Percentiles rank a stretch among this genome's conserved stretches.
These are phyloP conservation scores for Tetrahymena elliotti DNA, from an alignment of 73 alveolate genomes.

Conservation along the genomic window DNA sequence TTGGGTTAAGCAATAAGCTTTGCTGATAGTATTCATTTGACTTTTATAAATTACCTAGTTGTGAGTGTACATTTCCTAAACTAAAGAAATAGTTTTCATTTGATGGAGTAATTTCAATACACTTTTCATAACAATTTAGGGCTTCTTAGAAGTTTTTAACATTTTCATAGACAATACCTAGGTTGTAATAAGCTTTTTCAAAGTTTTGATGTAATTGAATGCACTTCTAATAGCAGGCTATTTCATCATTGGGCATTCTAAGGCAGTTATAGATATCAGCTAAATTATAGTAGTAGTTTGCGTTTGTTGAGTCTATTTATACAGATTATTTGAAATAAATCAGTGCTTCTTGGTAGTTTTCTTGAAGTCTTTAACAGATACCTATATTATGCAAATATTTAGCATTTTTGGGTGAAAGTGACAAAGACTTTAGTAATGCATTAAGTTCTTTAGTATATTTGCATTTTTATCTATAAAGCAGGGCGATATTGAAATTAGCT, in stretches of 20 bases:
- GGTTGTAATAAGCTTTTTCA: neutral
- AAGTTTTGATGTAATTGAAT: neutral
- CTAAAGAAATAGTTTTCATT: neutral
- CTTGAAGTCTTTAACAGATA: neutral
- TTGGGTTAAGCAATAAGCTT: neutral
- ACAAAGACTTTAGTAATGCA: neutral
- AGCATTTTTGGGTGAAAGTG: neutral
- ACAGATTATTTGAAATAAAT: neutral
- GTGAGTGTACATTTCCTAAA: neutral
- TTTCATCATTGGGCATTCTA: neutral
- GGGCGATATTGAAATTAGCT: neutral
- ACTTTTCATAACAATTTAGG: neutral
- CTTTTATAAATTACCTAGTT: neutral
- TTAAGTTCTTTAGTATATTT: neutral
- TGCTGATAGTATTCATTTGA: neutral
- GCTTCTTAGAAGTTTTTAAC: neutral
- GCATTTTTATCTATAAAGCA: neutral
- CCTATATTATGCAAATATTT: neutral
- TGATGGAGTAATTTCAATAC: neutral
- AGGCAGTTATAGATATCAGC: neutral
- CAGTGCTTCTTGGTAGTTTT: neutral
- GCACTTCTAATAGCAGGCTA: neutral
- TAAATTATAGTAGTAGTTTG: neutral
- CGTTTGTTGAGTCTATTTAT: neutral
- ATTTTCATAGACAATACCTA: neutral